Evolutionary conservation across 78 protist species (phyloP).

Genomic region (Chrysochromulina tobinii): DNA sequence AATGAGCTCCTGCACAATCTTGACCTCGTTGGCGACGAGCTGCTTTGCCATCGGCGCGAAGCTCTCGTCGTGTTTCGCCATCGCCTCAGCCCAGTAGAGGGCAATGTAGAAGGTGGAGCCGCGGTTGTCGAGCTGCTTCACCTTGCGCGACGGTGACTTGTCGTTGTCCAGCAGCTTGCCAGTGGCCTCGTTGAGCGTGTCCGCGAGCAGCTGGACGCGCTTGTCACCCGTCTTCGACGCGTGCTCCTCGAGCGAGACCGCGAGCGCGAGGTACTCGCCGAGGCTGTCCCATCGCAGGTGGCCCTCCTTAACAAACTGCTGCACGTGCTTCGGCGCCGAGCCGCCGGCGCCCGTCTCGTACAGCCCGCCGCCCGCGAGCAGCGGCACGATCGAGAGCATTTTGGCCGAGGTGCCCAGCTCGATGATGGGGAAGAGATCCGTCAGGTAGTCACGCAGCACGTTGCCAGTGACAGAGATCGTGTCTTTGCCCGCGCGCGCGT

Average conservation of each 20-base stretch:
- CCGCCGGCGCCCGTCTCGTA: conserved; percentile 47
- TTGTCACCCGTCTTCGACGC: conserved; percentile 19
- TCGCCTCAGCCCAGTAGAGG: conserved; percentile 44
- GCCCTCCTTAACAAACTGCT: conserved; percentile 44
- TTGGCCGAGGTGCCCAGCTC: conserved; percentile 36
- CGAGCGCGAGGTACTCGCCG: conserved; percentile 58
- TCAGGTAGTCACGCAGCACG: conserved; percentile 60
- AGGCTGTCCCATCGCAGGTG: conserved; percentile 59
- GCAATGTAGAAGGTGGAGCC: conserved; percentile 49
- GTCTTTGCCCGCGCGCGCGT: conserved; percentile 44
- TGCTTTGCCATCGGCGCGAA: neutral
- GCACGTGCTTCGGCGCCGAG: conserved; percentile 51
- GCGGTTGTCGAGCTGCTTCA: conserved; percentile 50
- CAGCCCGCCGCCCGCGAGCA: conserved; percentile 52
- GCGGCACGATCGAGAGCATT: conserved; percentile 62
- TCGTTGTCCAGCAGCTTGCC: conserved; percentile 33
- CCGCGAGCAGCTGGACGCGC: neutral
- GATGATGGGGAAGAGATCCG: conserved; percentile 34
- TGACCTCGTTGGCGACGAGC: neutral
- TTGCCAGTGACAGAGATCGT: conserved; percentile 57
- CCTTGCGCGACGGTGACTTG: conserved; percentile 34
- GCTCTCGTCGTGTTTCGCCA: conserved; percentile 9
- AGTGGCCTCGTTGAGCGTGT: conserved; percentile 36
- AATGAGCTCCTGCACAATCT: conserved; percentile 24
- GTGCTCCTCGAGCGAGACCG: conserved; percentile 35